Evolutionary conservation across 116 monocot genomes (phyloP).

Genomic region (Papilionanthe hybrid): DNA sequence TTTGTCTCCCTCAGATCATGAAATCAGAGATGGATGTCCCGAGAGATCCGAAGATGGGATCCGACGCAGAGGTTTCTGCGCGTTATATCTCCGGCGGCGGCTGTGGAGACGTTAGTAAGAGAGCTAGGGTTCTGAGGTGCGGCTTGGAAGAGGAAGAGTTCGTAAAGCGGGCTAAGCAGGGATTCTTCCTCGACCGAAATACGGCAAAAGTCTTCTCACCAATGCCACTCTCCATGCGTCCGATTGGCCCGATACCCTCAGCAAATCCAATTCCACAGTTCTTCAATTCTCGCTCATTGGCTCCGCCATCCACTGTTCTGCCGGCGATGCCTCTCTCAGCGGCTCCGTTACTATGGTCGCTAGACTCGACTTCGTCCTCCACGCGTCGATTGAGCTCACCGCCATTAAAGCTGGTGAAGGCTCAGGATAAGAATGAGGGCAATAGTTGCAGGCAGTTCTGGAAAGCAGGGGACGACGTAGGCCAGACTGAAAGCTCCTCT

Average conservation of each 20-base stretch:
- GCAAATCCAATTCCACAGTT: too few relatives aligned
- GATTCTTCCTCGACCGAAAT: slow-evolving; percentile 18
- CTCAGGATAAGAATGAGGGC: neutral
- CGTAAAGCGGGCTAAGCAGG: neutral
- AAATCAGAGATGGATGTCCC: neutral
- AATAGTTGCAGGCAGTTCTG: slow-evolving; percentile 26
- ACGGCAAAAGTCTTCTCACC: neutral
- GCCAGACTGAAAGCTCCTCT: neutral
- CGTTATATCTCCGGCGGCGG: neutral
- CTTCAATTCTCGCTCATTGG: neutral
- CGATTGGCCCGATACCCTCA: neutral
- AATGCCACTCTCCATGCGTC: neutral
- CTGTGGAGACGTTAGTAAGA: neutral
- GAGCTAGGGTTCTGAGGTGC: slow-evolving; percentile 2
- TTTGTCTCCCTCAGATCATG: neutral
- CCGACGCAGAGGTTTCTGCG: neutral
- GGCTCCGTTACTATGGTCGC: neutral
- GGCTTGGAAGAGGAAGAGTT: neutral
- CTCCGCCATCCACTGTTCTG: neutral
- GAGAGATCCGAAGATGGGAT: neutral
- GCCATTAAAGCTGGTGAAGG: neutral
- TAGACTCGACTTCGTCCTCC: neutral
- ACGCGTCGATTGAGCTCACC: too few relatives aligned
- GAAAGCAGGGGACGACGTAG: slow-evolving; percentile 34
- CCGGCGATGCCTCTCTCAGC: neutral